Evolutionary conservation across 108 stramenopile genomes (phyloP).

Genomic region (Skeletonema tropicum): DNA sequence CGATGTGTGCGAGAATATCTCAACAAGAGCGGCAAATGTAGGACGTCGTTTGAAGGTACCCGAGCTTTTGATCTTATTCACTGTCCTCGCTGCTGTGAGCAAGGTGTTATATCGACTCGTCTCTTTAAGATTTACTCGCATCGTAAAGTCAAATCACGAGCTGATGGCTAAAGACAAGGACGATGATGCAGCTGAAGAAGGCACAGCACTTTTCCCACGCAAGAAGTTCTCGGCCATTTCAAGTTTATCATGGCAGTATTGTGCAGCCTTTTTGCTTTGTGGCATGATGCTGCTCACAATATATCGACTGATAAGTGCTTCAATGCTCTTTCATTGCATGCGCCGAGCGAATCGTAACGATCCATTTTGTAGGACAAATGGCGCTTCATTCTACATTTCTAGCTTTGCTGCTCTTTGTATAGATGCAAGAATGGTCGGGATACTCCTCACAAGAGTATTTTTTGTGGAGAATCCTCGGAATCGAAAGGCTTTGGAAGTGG

Average conservation of each 20-base stretch:
- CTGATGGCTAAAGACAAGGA: background rate
- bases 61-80: slow-evolving; percentile 36
- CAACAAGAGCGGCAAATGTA: background rate
- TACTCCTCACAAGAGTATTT: slow-evolving; percentile 21
- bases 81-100: slow-evolving; percentile 10
- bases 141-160: background rate
- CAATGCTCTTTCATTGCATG: slow-evolving; percentile 15
- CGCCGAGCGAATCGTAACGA: background rate
- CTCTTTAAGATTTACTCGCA: slow-evolving; percentile 6
- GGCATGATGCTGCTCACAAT: background rate
- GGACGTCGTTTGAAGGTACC: slow-evolving; percentile 22
- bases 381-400: slow-evolving; percentile 10
- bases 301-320: background rate
- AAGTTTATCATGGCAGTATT: slow-evolving; percentile 31
- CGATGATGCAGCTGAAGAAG: background rate
- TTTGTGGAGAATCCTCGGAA: slow-evolving; percentile 25
- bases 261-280: slow-evolving; percentile 12
- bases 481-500: slow-evolving; percentile 22
- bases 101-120: slow-evolving; percentile 18
- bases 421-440: slow-evolving; percentile 17
- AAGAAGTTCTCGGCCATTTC: slow-evolving; percentile 14
- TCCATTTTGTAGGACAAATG: slow-evolving; percentile 16
- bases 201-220: slow-evolving; percentile 17
- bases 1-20: slow-evolving; percentile 12
- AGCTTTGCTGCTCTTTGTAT: slow-evolving; percentile 11